Percentiles rank a stretch among this genome's conserved stretches.
Conservation (phyloP, 495 filamentous ascomycete genomes). For the Neurospora sp. region DNA sequence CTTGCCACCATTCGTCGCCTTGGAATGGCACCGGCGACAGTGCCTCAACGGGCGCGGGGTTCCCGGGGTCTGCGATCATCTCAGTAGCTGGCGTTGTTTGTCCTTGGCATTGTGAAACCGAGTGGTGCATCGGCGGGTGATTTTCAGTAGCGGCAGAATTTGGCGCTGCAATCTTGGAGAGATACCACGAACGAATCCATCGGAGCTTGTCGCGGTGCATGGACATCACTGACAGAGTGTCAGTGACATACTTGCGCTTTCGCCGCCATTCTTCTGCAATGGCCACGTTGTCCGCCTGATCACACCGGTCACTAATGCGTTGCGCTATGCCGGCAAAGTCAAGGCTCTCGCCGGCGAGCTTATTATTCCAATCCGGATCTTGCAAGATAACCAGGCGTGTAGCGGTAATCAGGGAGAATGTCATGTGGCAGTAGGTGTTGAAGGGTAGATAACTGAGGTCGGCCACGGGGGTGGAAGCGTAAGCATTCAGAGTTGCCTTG, state of each 20-base stretch:
- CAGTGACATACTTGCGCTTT: conserved; percentile 10
- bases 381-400: conserved; percentile 10
- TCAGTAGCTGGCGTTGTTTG: background rate
- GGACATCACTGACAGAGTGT: conserved; percentile 1
- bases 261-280: conserved; percentile 5
- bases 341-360: conserved; percentile 5
- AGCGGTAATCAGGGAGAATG: conserved; percentile 13
- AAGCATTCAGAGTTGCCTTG: conserved; percentile 7
- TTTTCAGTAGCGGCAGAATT: background rate
- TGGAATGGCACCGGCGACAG: background rate
- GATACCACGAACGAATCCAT: conserved; percentile 18
- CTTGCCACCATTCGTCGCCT: conserved; percentile 10
- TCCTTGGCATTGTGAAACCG: background rate
- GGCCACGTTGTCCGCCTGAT: conserved; percentile 6
- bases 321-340: conserved; percentile 5
- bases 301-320: conserved; percentile 7
- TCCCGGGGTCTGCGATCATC: background rate
- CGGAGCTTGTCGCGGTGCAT: conserved; percentile 11
- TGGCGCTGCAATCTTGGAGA: conserved; percentile 2
- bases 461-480: conserved; percentile 5
- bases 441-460: conserved; percentile 9
- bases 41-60: background rate
- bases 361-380: conserved; percentile 16
- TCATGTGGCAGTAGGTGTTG: conserved; percentile 2
- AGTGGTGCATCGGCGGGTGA: background rate